phyloP scores from a whole-genome alignment of 2,329 filamentous ascomycete species.

The Neofusicoccum cordaticola region DNA sequence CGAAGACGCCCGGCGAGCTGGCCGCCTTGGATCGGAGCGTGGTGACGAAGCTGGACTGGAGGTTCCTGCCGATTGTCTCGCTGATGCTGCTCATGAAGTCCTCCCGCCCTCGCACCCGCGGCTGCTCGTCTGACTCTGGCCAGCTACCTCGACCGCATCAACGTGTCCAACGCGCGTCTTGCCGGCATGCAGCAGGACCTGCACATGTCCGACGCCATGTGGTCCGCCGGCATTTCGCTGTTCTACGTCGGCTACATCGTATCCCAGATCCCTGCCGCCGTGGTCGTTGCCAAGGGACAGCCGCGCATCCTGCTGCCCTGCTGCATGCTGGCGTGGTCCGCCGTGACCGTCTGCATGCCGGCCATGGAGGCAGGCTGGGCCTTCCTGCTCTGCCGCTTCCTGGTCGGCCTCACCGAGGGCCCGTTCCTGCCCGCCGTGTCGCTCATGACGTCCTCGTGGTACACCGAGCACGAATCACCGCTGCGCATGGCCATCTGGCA shows the following conservation, averaged over 20 bases:
- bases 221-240: slow-evolving; percentile 30
- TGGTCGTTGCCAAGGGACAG: slow-evolving; percentile 18
- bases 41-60: slow-evolving; percentile 29
- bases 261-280: slow-evolving; percentile 16
- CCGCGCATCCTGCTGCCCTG: slow-evolving; percentile 36
- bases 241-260: slow-evolving; percentile 23
- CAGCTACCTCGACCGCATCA: slow-evolving; percentile 22
- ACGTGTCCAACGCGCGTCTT: slow-evolving; percentile 34
- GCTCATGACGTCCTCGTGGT: slow-evolving; percentile 46
- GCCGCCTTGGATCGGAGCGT: background rate
- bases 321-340: slow-evolving; percentile 45
- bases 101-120: background rate
- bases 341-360: slow-evolving; percentile 46
- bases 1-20: background rate
- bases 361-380: slow-evolving; percentile 35
- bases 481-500: slow-evolving; percentile 53
- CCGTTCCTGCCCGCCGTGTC: slow-evolving; percentile 40
- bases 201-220: slow-evolving; percentile 29
- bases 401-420: slow-evolving; percentile 40
- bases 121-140: slow-evolving; percentile 21
- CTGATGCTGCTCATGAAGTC: slow-evolving; percentile 35
- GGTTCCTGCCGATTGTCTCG: slow-evolving; percentile 29
- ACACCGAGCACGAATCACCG: slow-evolving; percentile 52
- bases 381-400: slow-evolving; percentile 38
- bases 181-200: slow-evolving; percentile 34